These are phyloP conservation scores for Paecilomyces niveus DNA, from an alignment of 2,329 filamentous ascomycete genomes.

Conservation along the genomic window DNA sequence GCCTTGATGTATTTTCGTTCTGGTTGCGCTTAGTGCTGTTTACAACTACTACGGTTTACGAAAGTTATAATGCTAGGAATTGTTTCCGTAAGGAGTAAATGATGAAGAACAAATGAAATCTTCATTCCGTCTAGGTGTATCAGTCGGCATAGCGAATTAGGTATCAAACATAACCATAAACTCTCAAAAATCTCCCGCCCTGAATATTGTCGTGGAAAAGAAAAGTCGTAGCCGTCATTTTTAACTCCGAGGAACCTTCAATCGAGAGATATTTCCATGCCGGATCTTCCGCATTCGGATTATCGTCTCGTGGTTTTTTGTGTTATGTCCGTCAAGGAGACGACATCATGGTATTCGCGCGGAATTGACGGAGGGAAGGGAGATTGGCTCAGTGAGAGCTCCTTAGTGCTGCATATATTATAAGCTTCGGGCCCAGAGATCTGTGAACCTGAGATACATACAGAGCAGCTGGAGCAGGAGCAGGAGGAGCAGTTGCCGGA, in stretches of 20 bases:
- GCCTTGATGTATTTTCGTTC: too few relatives aligned
- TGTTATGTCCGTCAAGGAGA: not conserved
- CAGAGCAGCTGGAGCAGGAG: constrained; percentile 31
- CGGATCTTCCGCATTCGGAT: not conserved
- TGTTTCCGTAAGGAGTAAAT: not conserved
- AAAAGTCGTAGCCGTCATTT: not conserved
- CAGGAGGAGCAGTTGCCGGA: constrained; percentile 32
- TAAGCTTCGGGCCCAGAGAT: not conserved
- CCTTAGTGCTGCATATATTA: not conserved
- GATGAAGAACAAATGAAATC: not conserved
- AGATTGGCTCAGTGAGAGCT: not conserved
- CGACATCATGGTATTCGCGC: not conserved
- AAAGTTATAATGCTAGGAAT: not conserved
- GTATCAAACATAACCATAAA: not conserved
- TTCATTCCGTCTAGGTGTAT: not conserved
- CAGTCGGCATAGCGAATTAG: not conserved
- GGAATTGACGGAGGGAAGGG: not conserved
- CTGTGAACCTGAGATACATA: constrained; percentile 15
- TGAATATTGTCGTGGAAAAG: not conserved
- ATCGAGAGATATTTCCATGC: not conserved
- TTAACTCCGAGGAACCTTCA: not conserved
- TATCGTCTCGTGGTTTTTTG: not conserved
- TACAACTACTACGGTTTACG: not conserved
- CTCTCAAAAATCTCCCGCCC: not conserved
- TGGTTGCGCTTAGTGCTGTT: not conserved